Conservation (phyloP, 208 protist genomes). For the Wallacemonas collosoma region DNA sequence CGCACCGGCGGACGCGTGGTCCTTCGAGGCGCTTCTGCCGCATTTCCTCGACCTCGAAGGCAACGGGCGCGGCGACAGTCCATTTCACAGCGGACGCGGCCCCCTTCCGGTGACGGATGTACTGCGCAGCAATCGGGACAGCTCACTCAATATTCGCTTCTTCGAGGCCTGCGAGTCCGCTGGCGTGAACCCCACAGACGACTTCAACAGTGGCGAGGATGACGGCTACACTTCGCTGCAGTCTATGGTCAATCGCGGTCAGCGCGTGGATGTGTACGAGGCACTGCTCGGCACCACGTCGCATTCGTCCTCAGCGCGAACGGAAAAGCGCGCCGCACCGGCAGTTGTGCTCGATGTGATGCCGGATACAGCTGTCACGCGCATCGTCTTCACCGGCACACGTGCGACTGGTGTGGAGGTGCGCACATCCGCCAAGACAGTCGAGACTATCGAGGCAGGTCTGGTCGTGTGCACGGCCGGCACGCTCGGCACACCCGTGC, state of each 20-base stretch:
- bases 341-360: constrained; percentile 30
- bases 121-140: constrained; percentile 52
- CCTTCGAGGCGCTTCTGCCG: constrained; percentile 53
- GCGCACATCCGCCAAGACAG: neutral
- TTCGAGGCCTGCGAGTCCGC: constrained; percentile 83
- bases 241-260: constrained; percentile 46
- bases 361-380: constrained; percentile 28
- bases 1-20: constrained; percentile 43
- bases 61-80: constrained; percentile 27
- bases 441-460: constrained; percentile 7
- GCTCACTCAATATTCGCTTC: constrained; percentile 75
- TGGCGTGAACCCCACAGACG: constrained; percentile 38
- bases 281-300: constrained; percentile 33
- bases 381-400: constrained; percentile 32
- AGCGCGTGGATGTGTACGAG: constrained; percentile 56
- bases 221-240: constrained; percentile 68
- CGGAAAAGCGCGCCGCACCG: constrained; percentile 18
- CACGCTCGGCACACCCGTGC: constrained; percentile 50
- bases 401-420: constrained; percentile 33
- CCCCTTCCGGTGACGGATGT: constrained; percentile 48
- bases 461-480: constrained; percentile 55
- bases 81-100: constrained; percentile 43
- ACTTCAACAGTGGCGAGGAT: constrained; percentile 55
- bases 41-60: constrained; percentile 47
- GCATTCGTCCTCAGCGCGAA: constrained; percentile 11